Conservation (phyloP, 805 yeast genomes). For the Cyberlindnera maritima region DNA sequence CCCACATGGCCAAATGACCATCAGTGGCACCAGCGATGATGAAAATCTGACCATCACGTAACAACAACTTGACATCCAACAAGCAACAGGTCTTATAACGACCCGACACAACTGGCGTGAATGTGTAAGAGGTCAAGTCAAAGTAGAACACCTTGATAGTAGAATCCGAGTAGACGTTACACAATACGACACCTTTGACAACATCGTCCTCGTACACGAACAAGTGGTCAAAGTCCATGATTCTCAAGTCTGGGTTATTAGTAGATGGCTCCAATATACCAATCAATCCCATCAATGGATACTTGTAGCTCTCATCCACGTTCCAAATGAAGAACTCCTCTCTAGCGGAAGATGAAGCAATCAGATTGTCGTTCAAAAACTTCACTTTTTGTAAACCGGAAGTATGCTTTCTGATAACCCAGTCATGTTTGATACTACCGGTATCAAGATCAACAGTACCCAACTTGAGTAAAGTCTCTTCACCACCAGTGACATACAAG, state of each 20-base stretch:
- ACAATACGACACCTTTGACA: constrained; percentile 47
- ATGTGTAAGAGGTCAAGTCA: constrained; percentile 34
- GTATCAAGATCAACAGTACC: constrained; percentile 33
- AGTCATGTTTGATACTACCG: constrained; percentile 46
- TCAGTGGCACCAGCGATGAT: constrained; percentile 75
- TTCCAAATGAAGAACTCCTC: constrained; percentile 89
- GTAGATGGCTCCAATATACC: constrained; percentile 55
- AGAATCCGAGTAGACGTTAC: constrained; percentile 85
- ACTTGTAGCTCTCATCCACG: constrained; percentile 35
- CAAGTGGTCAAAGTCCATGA: constrained; percentile 76
- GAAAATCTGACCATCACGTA: constrained; percentile 28
- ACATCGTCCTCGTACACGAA: constrained; percentile 32
- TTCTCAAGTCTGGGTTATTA: constrained; percentile 76
- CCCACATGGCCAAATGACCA: constrained; percentile 70
- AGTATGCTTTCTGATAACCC: constrained; percentile 77
- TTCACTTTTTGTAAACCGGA: constrained; percentile 82
- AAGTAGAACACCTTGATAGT: constrained; percentile 64
- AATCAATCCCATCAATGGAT: constrained; percentile 46
- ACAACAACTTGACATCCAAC: constrained; percentile 53
- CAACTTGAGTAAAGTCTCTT: constrained; percentile 79
- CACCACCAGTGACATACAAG: constrained; percentile 75
- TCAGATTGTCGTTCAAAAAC: constrained; percentile 48
- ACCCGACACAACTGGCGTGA: constrained; percentile 45
- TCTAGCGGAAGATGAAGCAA: constrained; percentile 70
- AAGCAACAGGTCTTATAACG: constrained; percentile 75